Conservation (phyloP, 805 yeast species). For the Zygoascus bituminiphila region DNA sequence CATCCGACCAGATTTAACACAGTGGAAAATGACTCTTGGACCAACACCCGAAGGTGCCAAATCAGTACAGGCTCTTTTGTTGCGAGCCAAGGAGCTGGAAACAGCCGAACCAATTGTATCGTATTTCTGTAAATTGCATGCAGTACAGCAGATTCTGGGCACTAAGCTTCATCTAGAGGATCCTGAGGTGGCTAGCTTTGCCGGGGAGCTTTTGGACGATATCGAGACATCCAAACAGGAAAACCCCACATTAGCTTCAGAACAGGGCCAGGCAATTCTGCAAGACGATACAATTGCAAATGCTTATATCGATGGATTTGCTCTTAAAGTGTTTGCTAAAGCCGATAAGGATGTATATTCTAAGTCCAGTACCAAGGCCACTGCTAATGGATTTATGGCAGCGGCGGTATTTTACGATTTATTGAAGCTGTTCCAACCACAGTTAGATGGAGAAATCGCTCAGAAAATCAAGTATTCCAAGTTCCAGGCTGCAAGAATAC, state of each 20-base stretch:
- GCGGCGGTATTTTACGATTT: constrained; percentile 46
- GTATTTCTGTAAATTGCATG: constrained; percentile 63
- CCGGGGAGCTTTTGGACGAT: constrained; percentile 55
- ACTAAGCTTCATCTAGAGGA: constrained; percentile 50
- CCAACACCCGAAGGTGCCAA: constrained; percentile 19
- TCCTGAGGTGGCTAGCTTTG: constrained; percentile 49
- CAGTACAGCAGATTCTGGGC: constrained; percentile 62
- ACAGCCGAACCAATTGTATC: constrained; percentile 57
- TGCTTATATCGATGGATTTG: constrained; percentile 49
- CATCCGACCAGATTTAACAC: too few species aligned
- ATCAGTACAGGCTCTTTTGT: constrained; percentile 22
- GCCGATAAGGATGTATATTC: constrained; percentile 42
- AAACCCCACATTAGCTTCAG: constrained; percentile 31
- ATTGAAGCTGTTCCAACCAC: constrained; percentile 34
- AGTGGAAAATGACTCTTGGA: neutral
- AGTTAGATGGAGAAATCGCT: constrained; percentile 27
- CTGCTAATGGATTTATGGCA: constrained; percentile 47
- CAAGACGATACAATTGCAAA: constrained; percentile 51
- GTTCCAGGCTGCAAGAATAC: constrained; percentile 51
- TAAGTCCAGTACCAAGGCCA: constrained; percentile 36
- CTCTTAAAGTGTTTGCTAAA: constrained; percentile 47
- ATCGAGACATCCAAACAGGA: constrained; percentile 50
- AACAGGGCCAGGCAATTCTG: constrained; percentile 40
- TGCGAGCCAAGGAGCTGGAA: constrained; percentile 40
- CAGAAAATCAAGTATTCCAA: constrained; percentile 52